Conservation (phyloP, 148 eudicot genomes). For the Limonium bicolor region DNA sequence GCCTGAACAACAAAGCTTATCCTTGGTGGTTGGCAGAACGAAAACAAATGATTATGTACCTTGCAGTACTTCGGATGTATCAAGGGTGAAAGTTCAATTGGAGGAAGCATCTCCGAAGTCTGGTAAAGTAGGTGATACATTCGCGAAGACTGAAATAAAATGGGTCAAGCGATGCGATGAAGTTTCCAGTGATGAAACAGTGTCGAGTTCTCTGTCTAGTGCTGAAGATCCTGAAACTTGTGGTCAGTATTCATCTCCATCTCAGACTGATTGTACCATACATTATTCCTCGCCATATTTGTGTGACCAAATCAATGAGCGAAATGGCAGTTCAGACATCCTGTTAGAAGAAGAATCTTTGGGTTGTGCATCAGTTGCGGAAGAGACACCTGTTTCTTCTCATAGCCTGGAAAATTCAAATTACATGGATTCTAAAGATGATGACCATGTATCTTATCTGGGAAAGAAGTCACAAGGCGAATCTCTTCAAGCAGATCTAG, state of each 20-base stretch:
- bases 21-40: conserved; percentile 13
- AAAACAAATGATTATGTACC: conserved; percentile 13
- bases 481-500: conserved; percentile 3
- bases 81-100: conserved; percentile 7
- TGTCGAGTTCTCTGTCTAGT: conserved; percentile 4
- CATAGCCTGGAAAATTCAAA: conserved; percentile 5
- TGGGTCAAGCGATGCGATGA: conserved; percentile 6
- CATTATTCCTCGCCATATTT: conserved; percentile 6
- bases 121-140: conserved; percentile 7
- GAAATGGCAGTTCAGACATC: conserved; percentile 3
- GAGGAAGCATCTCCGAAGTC: conserved; percentile 9
- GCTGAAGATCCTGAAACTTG: not conserved
- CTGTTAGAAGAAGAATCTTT: conserved; percentile 1
- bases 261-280: conserved; percentile 12
- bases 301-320: conserved; percentile 7
- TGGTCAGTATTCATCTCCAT: conserved; percentile 7
- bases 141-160: conserved; percentile 8
- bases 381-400: not conserved
- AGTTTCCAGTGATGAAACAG: conserved; percentile 6
- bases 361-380: not conserved
- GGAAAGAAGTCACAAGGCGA: conserved; percentile 12
- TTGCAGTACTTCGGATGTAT: conserved; percentile 15
- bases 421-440: conserved; percentile 10
- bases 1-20: conserved; percentile 17
- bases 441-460: conserved; percentile 6